A percentile compares a stretch with the other conserved stretches of the same genome.
These are phyloP conservation scores for Penicillium steckii DNA, from an alignment of 495 filamentous ascomycete genomes.

Conservation along the genomic window DNA sequence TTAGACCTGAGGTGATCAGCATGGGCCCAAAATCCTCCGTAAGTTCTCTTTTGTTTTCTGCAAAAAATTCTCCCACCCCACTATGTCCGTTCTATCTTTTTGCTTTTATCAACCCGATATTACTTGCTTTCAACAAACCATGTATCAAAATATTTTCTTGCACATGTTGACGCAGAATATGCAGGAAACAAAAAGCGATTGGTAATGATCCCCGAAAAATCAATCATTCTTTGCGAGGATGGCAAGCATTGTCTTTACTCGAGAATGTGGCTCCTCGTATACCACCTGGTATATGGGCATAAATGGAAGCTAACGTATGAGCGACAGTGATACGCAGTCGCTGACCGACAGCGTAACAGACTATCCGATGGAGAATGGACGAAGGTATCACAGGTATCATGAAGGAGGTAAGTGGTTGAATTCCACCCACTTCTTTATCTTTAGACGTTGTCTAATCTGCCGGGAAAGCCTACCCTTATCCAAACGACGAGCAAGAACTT, in stretches of 20 bases:
- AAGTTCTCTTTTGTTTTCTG: conserved; percentile 4
- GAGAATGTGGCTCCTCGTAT: not conserved
- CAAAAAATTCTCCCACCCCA: conserved; percentile 1
- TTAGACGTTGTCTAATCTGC: not conserved
- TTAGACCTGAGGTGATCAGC: conserved; percentile 5
- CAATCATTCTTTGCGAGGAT: not conserved
- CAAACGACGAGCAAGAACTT: conserved; percentile 56
- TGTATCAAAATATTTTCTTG: not conserved
- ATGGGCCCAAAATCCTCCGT: conserved; percentile 25
- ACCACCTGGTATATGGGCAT: too few species aligned
- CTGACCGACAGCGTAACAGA: conserved; percentile 50
- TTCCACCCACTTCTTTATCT: not conserved
- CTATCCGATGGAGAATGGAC: conserved; percentile 54
- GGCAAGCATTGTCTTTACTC: not conserved
- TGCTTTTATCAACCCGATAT: not conserved
- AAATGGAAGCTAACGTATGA: conserved; percentile 6
- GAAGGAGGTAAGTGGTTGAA: conserved; percentile 49
- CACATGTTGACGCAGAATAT: conserved; percentile 23
- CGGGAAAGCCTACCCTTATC: conserved; percentile 48
- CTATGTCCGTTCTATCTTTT: not conserved
- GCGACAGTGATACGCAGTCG: conserved; percentile 46
- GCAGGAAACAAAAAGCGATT: conserved; percentile 23
- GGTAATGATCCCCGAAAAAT: conserved; percentile 17
- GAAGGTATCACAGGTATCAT: conserved; percentile 57
- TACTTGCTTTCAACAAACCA: not conserved